These are phyloP conservation scores for Neonectria sp. DNA, from an alignment of 2,329 filamentous ascomycete genomes.

Conservation along the genomic window DNA sequence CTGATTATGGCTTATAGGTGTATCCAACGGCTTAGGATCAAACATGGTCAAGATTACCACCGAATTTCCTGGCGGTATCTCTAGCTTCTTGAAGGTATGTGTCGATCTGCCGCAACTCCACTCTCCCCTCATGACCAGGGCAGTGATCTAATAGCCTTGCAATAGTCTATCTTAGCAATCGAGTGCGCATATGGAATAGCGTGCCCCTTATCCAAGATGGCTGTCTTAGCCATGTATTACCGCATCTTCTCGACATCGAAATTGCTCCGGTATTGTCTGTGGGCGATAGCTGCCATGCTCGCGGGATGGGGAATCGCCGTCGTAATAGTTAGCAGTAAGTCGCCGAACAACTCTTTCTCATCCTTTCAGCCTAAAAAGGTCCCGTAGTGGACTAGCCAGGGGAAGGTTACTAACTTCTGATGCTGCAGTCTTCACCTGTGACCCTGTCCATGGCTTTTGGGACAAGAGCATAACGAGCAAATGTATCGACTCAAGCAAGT, in stretches of 20 bases:
- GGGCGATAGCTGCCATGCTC: background rate
- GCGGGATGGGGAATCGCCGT: slow-evolving; percentile 18
- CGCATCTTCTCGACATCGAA: slow-evolving; percentile 18
- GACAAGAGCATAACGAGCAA: slow-evolving; percentile 11
- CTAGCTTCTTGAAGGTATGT: slow-evolving; percentile 18
- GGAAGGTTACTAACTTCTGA: background rate
- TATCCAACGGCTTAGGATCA: slow-evolving; percentile 5
- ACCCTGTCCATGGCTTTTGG: slow-evolving; percentile 21
- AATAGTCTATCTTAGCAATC: slow-evolving; percentile 2
- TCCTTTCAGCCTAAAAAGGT: too few species aligned
- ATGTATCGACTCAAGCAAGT: slow-evolving; percentile 24
- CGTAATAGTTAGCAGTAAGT: slow-evolving; percentile 23
- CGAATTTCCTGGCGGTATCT: slow-evolving; percentile 5
- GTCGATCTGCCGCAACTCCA: too few species aligned
- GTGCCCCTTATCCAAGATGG: slow-evolving; percentile 22
- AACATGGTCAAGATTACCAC: slow-evolving; percentile 15
- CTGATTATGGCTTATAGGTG: background rate
- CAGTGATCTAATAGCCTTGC: too few species aligned
- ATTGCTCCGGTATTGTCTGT: slow-evolving; percentile 3
- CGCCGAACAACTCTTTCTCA: too few species aligned
- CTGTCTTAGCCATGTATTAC: slow-evolving; percentile 26
- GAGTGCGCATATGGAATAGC: slow-evolving; percentile 21
- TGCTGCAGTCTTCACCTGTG: slow-evolving; percentile 16
- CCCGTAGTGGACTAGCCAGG: too few species aligned
- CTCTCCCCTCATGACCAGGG: background rate